Percentiles rank a stretch among this genome's conserved stretches.
These are phyloP conservation scores for Penicillium malachiteum DNA, from an alignment of 495 filamentous ascomycete genomes.

Conservation along the genomic window DNA sequence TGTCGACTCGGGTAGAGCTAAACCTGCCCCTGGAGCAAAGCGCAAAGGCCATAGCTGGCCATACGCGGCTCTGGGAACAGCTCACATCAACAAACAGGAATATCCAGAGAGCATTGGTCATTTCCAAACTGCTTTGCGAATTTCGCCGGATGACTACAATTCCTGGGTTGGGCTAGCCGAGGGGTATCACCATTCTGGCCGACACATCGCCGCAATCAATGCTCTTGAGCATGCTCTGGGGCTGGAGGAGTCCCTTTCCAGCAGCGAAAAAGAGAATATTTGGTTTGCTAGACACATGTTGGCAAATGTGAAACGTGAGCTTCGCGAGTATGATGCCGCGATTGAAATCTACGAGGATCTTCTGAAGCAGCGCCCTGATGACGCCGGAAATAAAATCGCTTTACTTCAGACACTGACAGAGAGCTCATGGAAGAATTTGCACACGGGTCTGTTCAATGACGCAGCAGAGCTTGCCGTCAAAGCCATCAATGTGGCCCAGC, in stretches of 20 bases:
- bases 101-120: slow-evolving; percentile 83
- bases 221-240: slow-evolving; percentile 79
- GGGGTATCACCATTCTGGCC: slow-evolving; percentile 89
- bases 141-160: slow-evolving; percentile 82
- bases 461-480: slow-evolving; percentile 64
- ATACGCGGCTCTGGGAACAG: slow-evolving; percentile 92
- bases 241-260: slow-evolving; percentile 50
- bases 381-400: slow-evolving; percentile 84
- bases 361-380: slow-evolving; percentile 59
- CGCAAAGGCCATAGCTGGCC: slow-evolving; percentile 93
- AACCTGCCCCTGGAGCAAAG: slow-evolving; percentile 86
- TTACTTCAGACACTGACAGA: slow-evolving; percentile 85
- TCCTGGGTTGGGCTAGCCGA: slow-evolving; percentile 96
- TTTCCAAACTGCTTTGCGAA: slow-evolving; percentile 85
- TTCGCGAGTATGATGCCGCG: slow-evolving; percentile 84
- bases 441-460: slow-evolving; percentile 80
- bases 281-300: slow-evolving; percentile 98
- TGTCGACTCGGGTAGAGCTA: slow-evolving; percentile 86
- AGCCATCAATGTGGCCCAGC: slow-evolving; percentile 54
- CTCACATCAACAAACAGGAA: slow-evolving; percentile 92
- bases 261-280: slow-evolving; percentile 55
- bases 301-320: slow-evolving; percentile 89
- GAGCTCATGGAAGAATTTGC: slow-evolving; percentile 70
- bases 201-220: slow-evolving; percentile 89
- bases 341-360: slow-evolving; percentile 73